Percentiles rank a stretch among this genome's conserved stretches.
phyloP scores from a whole-genome alignment of 345 rosid genomes.

The Dovyalis caffra region DNA sequence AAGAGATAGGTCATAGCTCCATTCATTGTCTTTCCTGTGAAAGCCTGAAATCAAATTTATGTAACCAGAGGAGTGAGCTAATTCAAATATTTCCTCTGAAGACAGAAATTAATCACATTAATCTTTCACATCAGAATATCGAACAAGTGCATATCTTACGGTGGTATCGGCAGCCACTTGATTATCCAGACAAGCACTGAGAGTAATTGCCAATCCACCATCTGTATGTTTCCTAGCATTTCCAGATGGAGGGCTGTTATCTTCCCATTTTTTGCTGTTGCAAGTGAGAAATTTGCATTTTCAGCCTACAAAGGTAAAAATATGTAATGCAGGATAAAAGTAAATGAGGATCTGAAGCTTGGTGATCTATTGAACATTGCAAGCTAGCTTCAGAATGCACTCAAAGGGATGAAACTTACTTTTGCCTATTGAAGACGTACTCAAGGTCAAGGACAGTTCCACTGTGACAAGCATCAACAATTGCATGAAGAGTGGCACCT shows the following conservation, averaged over 20 bases:
- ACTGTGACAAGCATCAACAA: constrained; percentile 70
- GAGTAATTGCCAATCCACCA: constrained; percentile 28
- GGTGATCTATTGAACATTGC: neutral
- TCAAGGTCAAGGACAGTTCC: constrained; percentile 62
- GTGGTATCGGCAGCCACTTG: constrained; percentile 23
- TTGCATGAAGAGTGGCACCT: constrained; percentile 59
- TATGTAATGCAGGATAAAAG: neutral
- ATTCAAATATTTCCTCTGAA: too few species aligned
- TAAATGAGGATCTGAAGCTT: neutral
- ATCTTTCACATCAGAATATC: too few species aligned
- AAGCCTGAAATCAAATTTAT: constrained; percentile 12
- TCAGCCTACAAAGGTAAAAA: neutral
- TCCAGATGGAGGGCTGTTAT: constrained; percentile 29
- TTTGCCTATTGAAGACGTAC: constrained; percentile 25
- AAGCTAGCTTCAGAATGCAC: neutral
- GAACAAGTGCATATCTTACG: neutral
- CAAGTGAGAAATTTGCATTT: neutral
- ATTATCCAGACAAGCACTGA: constrained; percentile 19
- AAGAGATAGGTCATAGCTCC: constrained; percentile 22
- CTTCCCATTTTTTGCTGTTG: constrained; percentile 34
- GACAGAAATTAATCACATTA: too few species aligned
- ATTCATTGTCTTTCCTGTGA: constrained; percentile 9
- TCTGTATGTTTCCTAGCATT: constrained; percentile 19
- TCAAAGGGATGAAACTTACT: constrained; percentile 35
- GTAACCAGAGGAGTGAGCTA: neutral